phyloP scores from a whole-genome alignment of 2,329 filamentous ascomycete genomes.

The Coniosporium tulheliwenetii region DNA sequence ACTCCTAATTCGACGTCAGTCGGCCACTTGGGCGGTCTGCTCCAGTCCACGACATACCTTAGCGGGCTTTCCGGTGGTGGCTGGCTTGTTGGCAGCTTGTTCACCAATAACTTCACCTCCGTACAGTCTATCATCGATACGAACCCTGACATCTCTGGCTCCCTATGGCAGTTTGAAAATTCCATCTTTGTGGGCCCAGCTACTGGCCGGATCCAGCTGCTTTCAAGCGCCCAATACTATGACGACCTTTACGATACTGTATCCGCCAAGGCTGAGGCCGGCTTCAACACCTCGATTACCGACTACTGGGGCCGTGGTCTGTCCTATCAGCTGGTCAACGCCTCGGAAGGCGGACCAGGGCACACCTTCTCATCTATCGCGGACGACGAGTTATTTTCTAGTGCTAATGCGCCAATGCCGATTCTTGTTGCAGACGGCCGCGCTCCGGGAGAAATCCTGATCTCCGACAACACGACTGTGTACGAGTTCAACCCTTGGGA shows the following conservation, averaged over 20 bases:
- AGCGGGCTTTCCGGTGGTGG: constrained; percentile 68
- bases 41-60: constrained; percentile 70
- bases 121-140: constrained; percentile 40
- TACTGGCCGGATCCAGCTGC: constrained; percentile 32
- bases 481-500: constrained; percentile 71
- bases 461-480: constrained; percentile 58
- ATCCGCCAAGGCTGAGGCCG: constrained; percentile 43
- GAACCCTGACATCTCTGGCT: constrained; percentile 20
- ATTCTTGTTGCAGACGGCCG: constrained; percentile 57
- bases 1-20: constrained; percentile 43
- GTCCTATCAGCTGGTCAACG: constrained; percentile 74
- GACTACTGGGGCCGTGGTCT: constrained; percentile 80
- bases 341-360: constrained; percentile 52
- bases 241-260: constrained; percentile 42
- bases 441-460: constrained; percentile 41
- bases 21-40: constrained; percentile 62
- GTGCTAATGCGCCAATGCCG: constrained; percentile 53
- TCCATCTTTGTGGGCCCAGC: constrained; percentile 46
- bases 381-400: constrained; percentile 42
- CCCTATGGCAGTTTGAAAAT: constrained; percentile 47
- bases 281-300: constrained; percentile 58
- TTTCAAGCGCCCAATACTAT: constrained; percentile 48
- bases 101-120: constrained; percentile 61
- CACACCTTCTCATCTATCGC: constrained; percentile 77
- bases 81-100: constrained; percentile 75